These are phyloP conservation scores for Starmera caribaea DNA, from an alignment of 805 yeast genomes.

Conservation along the genomic window DNA sequence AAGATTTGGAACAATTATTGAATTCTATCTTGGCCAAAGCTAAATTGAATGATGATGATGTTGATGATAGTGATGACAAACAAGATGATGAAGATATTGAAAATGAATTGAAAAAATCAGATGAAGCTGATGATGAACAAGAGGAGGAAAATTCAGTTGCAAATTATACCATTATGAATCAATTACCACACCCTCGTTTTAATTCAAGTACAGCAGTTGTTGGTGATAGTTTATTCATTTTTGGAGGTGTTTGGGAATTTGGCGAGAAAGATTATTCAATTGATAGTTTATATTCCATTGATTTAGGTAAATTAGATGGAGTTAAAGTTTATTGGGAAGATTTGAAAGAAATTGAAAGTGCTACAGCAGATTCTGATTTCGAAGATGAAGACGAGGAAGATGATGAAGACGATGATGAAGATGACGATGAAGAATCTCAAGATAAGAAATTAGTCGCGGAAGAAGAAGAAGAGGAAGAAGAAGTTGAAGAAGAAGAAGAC, in stretches of 20 bases:
- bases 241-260: slow-evolving; percentile 84
- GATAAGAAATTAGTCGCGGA: slow-evolving; percentile 29
- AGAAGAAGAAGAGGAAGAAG: slow-evolving; percentile 49
- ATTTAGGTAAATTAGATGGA: slow-evolving; percentile 81
- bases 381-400: slow-evolving; percentile 57
- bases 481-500: slow-evolving; percentile 56
- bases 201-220: slow-evolving; percentile 79
- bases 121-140: slow-evolving; percentile 8
- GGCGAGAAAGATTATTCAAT: slow-evolving; percentile 81
- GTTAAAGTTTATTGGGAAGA: slow-evolving; percentile 88
- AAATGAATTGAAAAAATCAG: slow-evolving; percentile 37
- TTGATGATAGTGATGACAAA: slow-evolving; percentile 15
- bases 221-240: slow-evolving; percentile 75
- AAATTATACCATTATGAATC: slow-evolving; percentile 36
- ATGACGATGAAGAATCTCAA: slow-evolving; percentile 40
- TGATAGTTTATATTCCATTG: slow-evolving; percentile 81
- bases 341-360: slow-evolving; percentile 41
- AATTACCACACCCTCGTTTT: slow-evolving; percentile 82
- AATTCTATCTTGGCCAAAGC: slow-evolving; percentile 67
- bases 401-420: slow-evolving; percentile 63
- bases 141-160: slow-evolving; percentile 1
- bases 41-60: slow-evolving; percentile 40
- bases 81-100: slow-evolving; percentile 34
- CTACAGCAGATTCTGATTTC: slow-evolving; percentile 38
- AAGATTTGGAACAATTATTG: slow-evolving; percentile 75